These are phyloP conservation scores for Tuber microsphaerosporum DNA, from an alignment of 495 filamentous ascomycete genomes.

Conservation along the genomic window DNA sequence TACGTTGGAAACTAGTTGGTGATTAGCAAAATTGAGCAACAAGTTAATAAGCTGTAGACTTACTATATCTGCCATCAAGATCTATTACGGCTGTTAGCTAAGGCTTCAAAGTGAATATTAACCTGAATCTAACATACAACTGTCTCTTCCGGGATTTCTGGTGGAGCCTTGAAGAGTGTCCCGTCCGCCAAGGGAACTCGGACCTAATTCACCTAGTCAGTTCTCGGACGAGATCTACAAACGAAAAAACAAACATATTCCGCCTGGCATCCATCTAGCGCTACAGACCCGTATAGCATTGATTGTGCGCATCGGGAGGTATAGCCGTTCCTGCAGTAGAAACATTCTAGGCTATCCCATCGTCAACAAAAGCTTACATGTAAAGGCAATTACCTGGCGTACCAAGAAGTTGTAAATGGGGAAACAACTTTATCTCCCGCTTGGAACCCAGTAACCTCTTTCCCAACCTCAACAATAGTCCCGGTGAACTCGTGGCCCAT, in stretches of 20 bases:
- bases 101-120: background rate
- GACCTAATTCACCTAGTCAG: constrained; percentile 45
- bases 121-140: constrained; percentile 45
- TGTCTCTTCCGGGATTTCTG: constrained; percentile 65
- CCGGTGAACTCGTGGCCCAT: constrained; percentile 86
- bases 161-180: constrained; percentile 68
- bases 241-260: constrained; percentile 54
- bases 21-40: constrained; percentile 7
- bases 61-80: constrained; percentile 81
- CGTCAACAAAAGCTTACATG: background rate
- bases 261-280: constrained; percentile 80
- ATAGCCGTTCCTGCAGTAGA: constrained; percentile 78
- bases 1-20: constrained; percentile 32
- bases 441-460: constrained; percentile 59
- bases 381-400: constrained; percentile 34
- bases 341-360: constrained; percentile 63
- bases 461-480: constrained; percentile 60
- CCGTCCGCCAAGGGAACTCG: constrained; percentile 78
- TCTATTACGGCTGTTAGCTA: constrained; percentile 10
- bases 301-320: constrained; percentile 76
- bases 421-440: constrained; percentile 72
- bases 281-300: constrained; percentile 64
- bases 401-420: constrained; percentile 86
- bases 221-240: constrained; percentile 20
- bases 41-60: background rate